phyloP scores from a whole-genome alignment of 2,329 filamentous ascomycete species.

The Cytospora piceicola region DNA sequence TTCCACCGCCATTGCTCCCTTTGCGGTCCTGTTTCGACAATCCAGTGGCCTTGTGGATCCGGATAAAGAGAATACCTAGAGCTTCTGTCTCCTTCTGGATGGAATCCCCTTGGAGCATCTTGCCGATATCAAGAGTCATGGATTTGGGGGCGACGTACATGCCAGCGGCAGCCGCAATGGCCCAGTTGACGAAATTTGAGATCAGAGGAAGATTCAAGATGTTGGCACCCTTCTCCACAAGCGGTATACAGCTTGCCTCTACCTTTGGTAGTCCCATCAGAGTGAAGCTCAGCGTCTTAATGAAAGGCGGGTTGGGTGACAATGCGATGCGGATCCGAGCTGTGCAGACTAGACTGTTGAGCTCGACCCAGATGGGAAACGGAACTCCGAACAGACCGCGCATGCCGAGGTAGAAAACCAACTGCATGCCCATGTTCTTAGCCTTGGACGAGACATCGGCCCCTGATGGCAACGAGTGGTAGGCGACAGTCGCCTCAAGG shows the following conservation, averaged over 20 bases:
- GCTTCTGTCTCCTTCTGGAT: slow-evolving; percentile 88
- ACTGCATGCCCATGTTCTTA: slow-evolving; percentile 94
- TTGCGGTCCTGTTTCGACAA: slow-evolving; percentile 89
- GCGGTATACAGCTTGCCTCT: slow-evolving; percentile 85
- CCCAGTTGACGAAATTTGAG: slow-evolving; percentile 95
- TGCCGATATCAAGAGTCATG: slow-evolving; percentile 87
- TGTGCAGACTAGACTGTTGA: slow-evolving; percentile 89
- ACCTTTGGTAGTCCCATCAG: slow-evolving; percentile 93
- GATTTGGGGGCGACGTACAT: slow-evolving; percentile 96
- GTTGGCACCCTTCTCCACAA: slow-evolving; percentile 89
- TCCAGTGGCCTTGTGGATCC: slow-evolving; percentile 84
- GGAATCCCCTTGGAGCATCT: slow-evolving; percentile 88
- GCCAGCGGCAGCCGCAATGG: slow-evolving; percentile 81
- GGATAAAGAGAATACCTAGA: slow-evolving; percentile 87
- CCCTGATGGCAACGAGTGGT: slow-evolving; percentile 79
- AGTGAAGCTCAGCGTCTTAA: slow-evolving; percentile 90
- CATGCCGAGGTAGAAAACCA: slow-evolving; percentile 91
- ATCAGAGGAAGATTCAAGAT: slow-evolving; percentile 90
- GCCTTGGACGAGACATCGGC: slow-evolving; percentile 77
- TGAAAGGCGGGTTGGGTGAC: slow-evolving; percentile 86
- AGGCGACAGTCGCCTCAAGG: slow-evolving; percentile 86
- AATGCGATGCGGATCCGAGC: slow-evolving; percentile 81
- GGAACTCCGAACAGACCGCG: slow-evolving; percentile 89
- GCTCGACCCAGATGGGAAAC: slow-evolving; percentile 85
- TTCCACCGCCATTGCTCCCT: slow-evolving; percentile 83